Conservation (phyloP, 2,329 filamentous ascomycete genomes). For the Sporothrix brasiliensis region DNA sequence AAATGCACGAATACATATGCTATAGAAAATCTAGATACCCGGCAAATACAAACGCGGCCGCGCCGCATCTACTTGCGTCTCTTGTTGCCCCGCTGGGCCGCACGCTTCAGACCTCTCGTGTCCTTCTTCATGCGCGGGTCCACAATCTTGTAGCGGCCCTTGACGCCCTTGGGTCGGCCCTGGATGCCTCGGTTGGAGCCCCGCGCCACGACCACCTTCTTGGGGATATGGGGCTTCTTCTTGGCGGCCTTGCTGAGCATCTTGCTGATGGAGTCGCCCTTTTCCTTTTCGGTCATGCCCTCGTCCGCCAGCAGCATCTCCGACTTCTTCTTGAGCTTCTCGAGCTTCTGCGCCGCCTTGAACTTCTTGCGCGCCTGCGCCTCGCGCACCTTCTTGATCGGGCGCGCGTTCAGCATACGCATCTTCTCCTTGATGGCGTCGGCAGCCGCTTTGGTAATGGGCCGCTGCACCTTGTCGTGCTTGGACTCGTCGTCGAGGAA, state of each 20-base stretch:
- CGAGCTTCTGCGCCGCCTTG: slow-evolving; percentile 84
- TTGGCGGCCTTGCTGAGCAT: slow-evolving; percentile 79
- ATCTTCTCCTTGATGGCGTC: slow-evolving; percentile 92
- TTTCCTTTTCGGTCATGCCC: slow-evolving; percentile 93
- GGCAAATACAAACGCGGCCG: neutral
- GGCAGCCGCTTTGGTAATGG: slow-evolving; percentile 89
- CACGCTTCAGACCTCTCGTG: slow-evolving; percentile 80
- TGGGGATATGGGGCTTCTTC: slow-evolving; percentile 81
- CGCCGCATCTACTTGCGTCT: slow-evolving; percentile 23
- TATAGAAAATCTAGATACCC: slow-evolving; percentile 17
- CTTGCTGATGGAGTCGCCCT: slow-evolving; percentile 79
- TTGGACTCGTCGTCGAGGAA: slow-evolving; percentile 89
- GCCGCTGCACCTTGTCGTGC: slow-evolving; percentile 82
- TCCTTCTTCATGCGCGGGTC: slow-evolving; percentile 97
- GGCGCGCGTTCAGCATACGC: slow-evolving; percentile 88
- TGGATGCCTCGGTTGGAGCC: slow-evolving; percentile 83
- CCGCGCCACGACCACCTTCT: slow-evolving; percentile 86
- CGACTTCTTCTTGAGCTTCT: slow-evolving; percentile 98
- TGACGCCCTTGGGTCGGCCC: slow-evolving; percentile 80
- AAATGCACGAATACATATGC: slow-evolving; percentile 21
- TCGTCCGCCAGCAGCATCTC: slow-evolving; percentile 86
- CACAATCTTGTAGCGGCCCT: slow-evolving; percentile 97
- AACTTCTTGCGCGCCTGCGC: slow-evolving; percentile 97
- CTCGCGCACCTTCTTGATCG: slow-evolving; percentile 98
- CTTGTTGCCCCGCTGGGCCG: slow-evolving; percentile 64